Conservation (phyloP, 768 basidiomycete species). For the Inosperma sp. region DNA sequence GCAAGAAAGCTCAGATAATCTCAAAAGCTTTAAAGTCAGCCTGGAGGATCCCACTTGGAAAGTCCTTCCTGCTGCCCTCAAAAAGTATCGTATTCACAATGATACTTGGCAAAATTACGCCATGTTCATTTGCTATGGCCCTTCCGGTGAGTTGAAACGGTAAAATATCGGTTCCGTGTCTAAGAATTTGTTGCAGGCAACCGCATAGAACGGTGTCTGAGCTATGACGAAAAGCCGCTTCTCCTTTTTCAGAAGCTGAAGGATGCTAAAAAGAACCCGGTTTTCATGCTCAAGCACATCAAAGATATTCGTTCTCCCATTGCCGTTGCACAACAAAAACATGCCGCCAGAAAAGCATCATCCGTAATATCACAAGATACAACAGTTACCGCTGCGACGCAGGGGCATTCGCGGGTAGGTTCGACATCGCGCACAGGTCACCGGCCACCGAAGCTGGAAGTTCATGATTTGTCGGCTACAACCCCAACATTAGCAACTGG, state of each 20-base stretch:
- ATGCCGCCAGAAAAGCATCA: slow-evolving; percentile 80
- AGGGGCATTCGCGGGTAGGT: slow-evolving; percentile 40
- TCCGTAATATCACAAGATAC: slow-evolving; percentile 45
- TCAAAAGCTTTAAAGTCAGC: slow-evolving; percentile 96
- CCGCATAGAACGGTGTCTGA: slow-evolving; percentile 87
- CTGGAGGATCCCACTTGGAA: slow-evolving; percentile 99
- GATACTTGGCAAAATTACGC: slow-evolving; percentile 99
- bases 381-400: slow-evolving; percentile 37
- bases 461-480: slow-evolving; percentile 53
- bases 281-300: slow-evolving; percentile 98
- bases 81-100: slow-evolving; percentile 98
- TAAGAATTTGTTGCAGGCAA: slow-evolving; percentile 41
- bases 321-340: slow-evolving; percentile 94
- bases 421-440: slow-evolving; percentile 41
- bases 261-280: slow-evolving; percentile 95
- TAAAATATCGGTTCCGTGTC: slow-evolving; percentile 3
- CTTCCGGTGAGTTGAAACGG: slow-evolving; percentile 57
- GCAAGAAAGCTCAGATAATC: slow-evolving; percentile 68
- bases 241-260: slow-evolving; percentile 96
- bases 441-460: slow-evolving; percentile 67
- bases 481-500: slow-evolving; percentile 51
- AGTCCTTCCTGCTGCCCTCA: slow-evolving; percentile 93
- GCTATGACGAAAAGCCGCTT: slow-evolving; percentile 96
- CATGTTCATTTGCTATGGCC: slow-evolving; percentile 98
- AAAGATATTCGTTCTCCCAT: slow-evolving; percentile 97